Evolutionary conservation across 1,284 basidiomycete genomes (phyloP), one percentile per base, ranked within the genome.

Genomic region (Cryptococcus sp.): DNA sequence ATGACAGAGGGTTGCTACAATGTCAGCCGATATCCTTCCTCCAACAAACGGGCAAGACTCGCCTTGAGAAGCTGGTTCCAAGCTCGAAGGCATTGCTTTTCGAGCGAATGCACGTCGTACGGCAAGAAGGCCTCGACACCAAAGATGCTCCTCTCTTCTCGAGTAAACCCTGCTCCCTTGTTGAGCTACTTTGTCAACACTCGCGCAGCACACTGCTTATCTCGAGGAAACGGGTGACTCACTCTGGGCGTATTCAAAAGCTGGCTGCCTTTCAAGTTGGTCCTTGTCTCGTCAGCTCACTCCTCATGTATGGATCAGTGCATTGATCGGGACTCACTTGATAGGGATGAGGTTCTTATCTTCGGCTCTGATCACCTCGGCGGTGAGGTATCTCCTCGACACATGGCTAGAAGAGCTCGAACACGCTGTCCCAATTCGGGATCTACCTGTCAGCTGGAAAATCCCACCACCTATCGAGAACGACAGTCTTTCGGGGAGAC

Each of bases 121-220:
- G 88, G 89, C 3, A 93, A 75, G 33, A 86, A 81, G 2, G 86
- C 87, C n/a, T 79, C 79, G 3, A 92, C 76, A 4, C 84, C 84
- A 53, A 92, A 86, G 3, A 77, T 77, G 51, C 57, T 48, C 45
- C 88, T 79, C 70, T 90, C 87, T 43, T 80, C 74, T 11, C 75
- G 58, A 0, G 82, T 82, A 67, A 91, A 92, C 10, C 81, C 87
- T 0, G 84, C 86, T 38, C 86, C 77, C 65, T 71, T 71, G 66
- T 71, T 71, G 34, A 70, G 60, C 62, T 65, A 46, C 9, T 16
- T n/a, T 31, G 43, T 51, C 36, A 44, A 36, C 34, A 24, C 22
- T 11, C 22, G 22, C 18, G 2, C 22, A 11, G 7, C 26, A 19
- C 10, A 24, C 19, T 18, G 9, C 37, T 11, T 4, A 32, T 26